Evolutionary conservation across 2,329 filamentous ascomycete genomes (phyloP), one percentile per base, ranked within the genome.

Genomic region (Pseudogymnoascus sp.): DNA sequence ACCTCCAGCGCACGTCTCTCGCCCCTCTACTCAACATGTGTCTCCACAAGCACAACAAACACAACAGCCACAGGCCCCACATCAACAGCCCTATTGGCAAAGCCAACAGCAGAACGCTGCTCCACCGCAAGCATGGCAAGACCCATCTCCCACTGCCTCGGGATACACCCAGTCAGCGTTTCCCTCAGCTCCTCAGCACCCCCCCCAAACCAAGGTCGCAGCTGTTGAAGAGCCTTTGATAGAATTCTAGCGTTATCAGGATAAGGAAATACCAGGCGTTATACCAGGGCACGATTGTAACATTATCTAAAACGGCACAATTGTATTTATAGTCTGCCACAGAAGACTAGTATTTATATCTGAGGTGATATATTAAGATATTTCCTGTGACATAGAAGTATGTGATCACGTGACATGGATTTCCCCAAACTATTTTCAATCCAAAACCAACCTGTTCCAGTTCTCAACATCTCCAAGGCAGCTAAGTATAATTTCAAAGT

Each of bases 151-250:
- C 42, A 76, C 74, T 2, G 83, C 84, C 64, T 65, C 73, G 9
- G 77, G 79, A 5, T 87, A 84, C 68, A 76, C 74, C 2, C 83
- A 84, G 69, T 83, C 87, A 25, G 77, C 81, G 2, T 90, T 91
- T 69, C 88, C 89, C 1, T 78, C 82, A 2, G 84, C 83, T 29
- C 85, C 86, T 13, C 83, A 86, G 63, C 84, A 87, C 72, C 80
- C 83, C 29, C 84, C 83, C 60, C 71, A 74, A 62, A 75, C 78
- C 42, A 77, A 81, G 67, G 71, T 79, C 80, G 69, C 82, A 82
- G 81, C 78, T 0, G 81, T 88, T 55, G 90, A 93, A 74, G 90
- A 93, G 74, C 88, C 86, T 63, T 75, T 94, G 70, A 94, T 94
- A 74, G 90, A 94, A 74, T 79, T 93, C 65, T 92, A 55, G 48